phyloP scores from a whole-genome alignment of 2,329 filamentous ascomycete species.

The Nemania sp. region DNA sequence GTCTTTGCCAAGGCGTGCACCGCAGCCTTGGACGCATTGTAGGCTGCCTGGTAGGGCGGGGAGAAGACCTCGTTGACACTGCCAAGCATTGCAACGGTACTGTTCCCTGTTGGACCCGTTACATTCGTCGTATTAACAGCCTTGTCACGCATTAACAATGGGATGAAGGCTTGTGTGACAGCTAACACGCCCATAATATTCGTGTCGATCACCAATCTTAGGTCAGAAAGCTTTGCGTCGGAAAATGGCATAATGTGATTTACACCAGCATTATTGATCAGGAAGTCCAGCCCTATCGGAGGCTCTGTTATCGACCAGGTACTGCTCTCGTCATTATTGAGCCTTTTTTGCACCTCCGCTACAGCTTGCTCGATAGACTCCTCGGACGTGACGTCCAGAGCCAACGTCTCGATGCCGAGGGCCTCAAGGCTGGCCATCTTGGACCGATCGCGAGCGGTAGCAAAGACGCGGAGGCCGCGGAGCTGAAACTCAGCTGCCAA shows the following conservation, averaged over 20 bases:
- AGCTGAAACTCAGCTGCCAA: conserved; percentile 39
- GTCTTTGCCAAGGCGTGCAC: conserved; percentile 31
- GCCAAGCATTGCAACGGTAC: conserved; percentile 35
- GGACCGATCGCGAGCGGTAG: conserved; percentile 35
- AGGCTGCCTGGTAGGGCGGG: conserved; percentile 37
- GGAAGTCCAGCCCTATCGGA: conserved; percentile 29
- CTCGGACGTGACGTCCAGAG: conserved; percentile 38
- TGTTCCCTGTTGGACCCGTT: conserved; percentile 9
- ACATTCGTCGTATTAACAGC: conserved; percentile 1
- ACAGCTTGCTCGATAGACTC: conserved; percentile 31
- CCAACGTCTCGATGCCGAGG: conserved; percentile 32
- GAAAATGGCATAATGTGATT: conserved; percentile 31
- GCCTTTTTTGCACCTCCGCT: conserved; percentile 11
- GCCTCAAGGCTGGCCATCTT: conserved; percentile 32
- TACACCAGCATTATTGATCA: conserved; percentile 37
- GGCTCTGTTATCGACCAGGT: neutral
- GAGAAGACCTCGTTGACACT: conserved; percentile 38
- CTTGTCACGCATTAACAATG: conserved; percentile 32
- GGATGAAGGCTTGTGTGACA: conserved; percentile 40
- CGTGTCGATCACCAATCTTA: conserved; percentile 30
- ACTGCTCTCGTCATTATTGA: neutral
- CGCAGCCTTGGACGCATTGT: conserved; percentile 40
- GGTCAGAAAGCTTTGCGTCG: conserved; percentile 27
- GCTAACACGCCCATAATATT: conserved; percentile 39
- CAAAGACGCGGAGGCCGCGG: conserved; percentile 39